Conservation (phyloP, 345 rosid species). For the Kernera saxatilis region DNA sequence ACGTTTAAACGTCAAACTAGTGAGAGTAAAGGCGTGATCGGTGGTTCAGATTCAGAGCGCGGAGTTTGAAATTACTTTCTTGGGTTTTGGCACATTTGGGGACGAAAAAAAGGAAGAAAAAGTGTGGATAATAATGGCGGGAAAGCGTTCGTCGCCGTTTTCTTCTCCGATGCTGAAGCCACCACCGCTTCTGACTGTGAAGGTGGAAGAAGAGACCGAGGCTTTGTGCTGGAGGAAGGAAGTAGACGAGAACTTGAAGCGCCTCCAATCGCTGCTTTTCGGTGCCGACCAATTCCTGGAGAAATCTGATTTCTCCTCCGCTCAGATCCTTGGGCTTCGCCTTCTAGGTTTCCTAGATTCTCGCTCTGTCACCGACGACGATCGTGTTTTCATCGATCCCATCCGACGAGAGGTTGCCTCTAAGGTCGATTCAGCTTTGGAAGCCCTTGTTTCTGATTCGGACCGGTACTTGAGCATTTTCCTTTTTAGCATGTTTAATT, state of each 20-base stretch:
- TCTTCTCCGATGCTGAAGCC: conserved; percentile 31
- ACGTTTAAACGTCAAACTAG: background rate
- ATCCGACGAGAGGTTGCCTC: conserved; percentile 61
- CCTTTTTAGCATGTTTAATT: background rate
- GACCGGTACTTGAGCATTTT: conserved; percentile 48
- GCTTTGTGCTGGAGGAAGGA: conserved; percentile 57
- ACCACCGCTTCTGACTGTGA: conserved; percentile 8
- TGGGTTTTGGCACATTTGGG: conserved; percentile 5
- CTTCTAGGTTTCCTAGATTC: conserved; percentile 94
- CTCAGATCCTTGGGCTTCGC: conserved; percentile 66
- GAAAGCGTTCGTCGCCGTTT: conserved; percentile 38
- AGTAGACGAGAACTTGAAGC: conserved; percentile 69
- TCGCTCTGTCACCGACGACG: conserved; percentile 45
- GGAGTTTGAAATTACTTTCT: conserved; percentile 4
- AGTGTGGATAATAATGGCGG: conserved; percentile 40
- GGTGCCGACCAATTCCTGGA: conserved; percentile 72
- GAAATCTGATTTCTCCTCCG: conserved; percentile 63
- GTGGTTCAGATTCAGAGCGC: background rate
- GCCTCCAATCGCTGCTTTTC: conserved; percentile 79
- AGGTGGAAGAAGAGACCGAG: conserved; percentile 34
- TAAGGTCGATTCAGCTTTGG: conserved; percentile 58
- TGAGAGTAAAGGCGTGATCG: background rate
- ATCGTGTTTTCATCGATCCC: conserved; percentile 54
- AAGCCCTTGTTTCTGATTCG: conserved; percentile 57
- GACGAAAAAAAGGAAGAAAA: background rate